Conservation (phyloP, 805 yeast genomes). For the Candida khao-thaluensis region DNA sequence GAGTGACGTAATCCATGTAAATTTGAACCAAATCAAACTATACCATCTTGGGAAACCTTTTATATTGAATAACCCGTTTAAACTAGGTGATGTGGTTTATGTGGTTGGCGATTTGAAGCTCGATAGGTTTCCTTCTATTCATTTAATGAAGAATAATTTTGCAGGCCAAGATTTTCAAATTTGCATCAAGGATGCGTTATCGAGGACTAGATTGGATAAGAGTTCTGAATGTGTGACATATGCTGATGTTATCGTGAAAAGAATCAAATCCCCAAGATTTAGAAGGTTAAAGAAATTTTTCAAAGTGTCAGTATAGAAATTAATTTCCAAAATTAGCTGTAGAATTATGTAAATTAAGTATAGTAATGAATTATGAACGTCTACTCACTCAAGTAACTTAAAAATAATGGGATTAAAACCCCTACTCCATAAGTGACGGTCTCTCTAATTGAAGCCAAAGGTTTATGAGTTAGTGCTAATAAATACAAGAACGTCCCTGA, state of each 20-base stretch:
- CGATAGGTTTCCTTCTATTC: constrained; percentile 14
- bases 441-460: constrained; percentile 14
- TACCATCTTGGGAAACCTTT: constrained; percentile 16
- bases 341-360: neutral
- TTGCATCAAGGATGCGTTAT: neutral
- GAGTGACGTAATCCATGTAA: neutral
- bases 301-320: too few species aligned
- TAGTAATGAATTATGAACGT: neutral
- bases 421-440: constrained; percentile 20
- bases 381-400: constrained; percentile 22
- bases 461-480: constrained; percentile 53
- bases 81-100: constrained; percentile 2
- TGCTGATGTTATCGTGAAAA: constrained; percentile 12
- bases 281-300: neutral
- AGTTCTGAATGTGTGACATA: constrained; percentile 10
- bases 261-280: neutral
- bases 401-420: constrained; percentile 26
- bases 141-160: constrained; percentile 7
- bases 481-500: constrained; percentile 76
- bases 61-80: constrained; percentile 2
- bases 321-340: too few species aligned
- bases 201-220: neutral
- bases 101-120: constrained; percentile 10
- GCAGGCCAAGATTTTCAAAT: neutral
- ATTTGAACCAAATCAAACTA: constrained; percentile 8